Base-by-base conservation (phyloP, 148 eudicot genomes). In the Chenopodium formosanum region DNA sequence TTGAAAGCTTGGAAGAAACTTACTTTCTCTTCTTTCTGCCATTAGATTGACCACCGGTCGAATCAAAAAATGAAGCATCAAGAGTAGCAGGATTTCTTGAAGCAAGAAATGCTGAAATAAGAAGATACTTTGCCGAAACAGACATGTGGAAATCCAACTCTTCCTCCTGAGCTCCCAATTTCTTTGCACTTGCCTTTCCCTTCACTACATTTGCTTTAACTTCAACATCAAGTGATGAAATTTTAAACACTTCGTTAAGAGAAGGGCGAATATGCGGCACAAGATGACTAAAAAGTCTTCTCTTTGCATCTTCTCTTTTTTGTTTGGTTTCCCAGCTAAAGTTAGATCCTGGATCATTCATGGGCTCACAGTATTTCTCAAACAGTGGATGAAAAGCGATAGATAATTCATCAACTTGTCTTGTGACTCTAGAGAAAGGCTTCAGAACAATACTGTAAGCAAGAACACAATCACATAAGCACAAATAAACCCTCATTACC, bases 21-120 rank as follows among this genome's bases (percentile, higher is more conserved):
- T 89, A 93, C 98, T 89, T 92, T 82, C 93, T 90, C 86, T 83
- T 95, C 81, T 89, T 90, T 85, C 88, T 95, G 40, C 92, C 88
- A 84, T 84, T 90, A 81, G 89, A 91, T 75, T 86, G 83, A 73
- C 97, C 97, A 83, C 99, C 99, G 20, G 95, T 94, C 73, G 99
- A 90, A 87, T 95, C 99, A 84, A 95, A 94, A 75, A 92, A 79
- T 60, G 98, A 91, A 23, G 97, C 98, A 88, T 95, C 99, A 82
- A 92, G 98, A 72, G 97, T 95, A 74, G 99, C 99, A 73, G 99
- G 99, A 82, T 95, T 95, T 88, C 97, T 91, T 56, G 99, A 94
- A 77, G 99, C 99, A 75, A 95, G 87, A 79, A 94, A 95, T 74
- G 98, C 95, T 68, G 97, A 95, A 81, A 95, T 88, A 32, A 95